A percentile compares a stretch with the other conserved stretches of the same genome.
These are phyloP conservation scores for Monilinia laxa DNA, from an alignment of 2,329 filamentous ascomycete genomes.

Conservation along the genomic window DNA sequence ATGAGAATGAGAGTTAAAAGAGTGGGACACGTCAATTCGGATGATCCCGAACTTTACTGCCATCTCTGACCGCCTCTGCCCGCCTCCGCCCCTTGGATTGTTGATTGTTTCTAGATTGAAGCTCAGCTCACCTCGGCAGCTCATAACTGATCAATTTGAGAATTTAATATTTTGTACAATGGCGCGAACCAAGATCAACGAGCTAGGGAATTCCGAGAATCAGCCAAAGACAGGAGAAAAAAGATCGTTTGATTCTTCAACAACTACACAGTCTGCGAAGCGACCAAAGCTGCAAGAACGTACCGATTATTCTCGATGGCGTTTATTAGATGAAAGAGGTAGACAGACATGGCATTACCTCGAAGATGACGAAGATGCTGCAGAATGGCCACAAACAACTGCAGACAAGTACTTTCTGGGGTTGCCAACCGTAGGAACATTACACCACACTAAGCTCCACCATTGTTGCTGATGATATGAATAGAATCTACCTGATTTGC, in stretches of 20 bases:
- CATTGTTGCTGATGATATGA: slow-evolving; percentile 26
- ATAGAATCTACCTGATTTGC: slow-evolving; percentile 72
- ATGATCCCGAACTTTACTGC: not conserved
- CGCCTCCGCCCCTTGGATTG: not conserved
- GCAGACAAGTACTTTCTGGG: slow-evolving; percentile 91
- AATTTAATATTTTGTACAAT: not conserved
- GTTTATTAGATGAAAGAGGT: slow-evolving; percentile 77
- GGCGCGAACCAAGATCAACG: not conserved
- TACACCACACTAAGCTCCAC: slow-evolving; percentile 14
- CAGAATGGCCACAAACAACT: slow-evolving; percentile 79
- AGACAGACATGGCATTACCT: slow-evolving; percentile 95
- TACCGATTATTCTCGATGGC: slow-evolving; percentile 83
- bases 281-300: slow-evolving; percentile 52
- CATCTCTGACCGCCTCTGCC: slow-evolving; percentile 2
- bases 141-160: no score
- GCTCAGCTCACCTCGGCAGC: not conserved
- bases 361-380: slow-evolving; percentile 63
- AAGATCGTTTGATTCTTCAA: slow-evolving; percentile 28
- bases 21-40: not conserved
- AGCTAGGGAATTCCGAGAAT: not conserved
- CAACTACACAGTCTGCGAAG: slow-evolving; percentile 40
- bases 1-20: not conserved
- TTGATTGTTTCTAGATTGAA: not conserved
- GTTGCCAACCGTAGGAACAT: slow-evolving; percentile 65
- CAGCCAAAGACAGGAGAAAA: slow-evolving; percentile 28